Conservation (phyloP, 2,329 filamentous ascomycete species). For the Xylariaceae sp. region DNA sequence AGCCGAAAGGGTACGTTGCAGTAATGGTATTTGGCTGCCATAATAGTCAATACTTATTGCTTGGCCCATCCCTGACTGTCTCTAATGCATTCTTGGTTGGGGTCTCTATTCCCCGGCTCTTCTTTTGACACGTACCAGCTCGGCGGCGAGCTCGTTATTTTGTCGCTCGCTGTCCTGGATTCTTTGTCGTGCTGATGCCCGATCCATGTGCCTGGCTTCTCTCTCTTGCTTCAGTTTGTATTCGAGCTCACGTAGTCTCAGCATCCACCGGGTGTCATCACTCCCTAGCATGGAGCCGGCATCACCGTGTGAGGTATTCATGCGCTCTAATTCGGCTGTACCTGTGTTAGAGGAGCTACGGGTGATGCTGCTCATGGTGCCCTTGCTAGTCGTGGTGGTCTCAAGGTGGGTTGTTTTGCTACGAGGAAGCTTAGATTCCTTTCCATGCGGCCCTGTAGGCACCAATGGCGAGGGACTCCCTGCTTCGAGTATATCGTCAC, state of each 20-base stretch:
- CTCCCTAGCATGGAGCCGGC: slow-evolving; percentile 32
- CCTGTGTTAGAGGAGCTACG: slow-evolving; percentile 37
- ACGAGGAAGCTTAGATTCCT: slow-evolving; percentile 39
- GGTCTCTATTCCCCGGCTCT: slow-evolving; percentile 35
- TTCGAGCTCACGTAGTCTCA: slow-evolving; percentile 86
- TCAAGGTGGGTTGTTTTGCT: slow-evolving; percentile 48
- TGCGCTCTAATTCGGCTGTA: slow-evolving; percentile 31
- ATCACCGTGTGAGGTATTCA: slow-evolving; percentile 31
- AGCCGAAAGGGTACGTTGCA: no score
- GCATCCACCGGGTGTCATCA: slow-evolving; percentile 79
- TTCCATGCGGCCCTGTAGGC: slow-evolving; percentile 55
- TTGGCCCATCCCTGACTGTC: slow-evolving; percentile 2
- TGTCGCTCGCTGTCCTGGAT: slow-evolving; percentile 44
- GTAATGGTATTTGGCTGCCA: neutral
- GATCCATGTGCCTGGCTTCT: slow-evolving; percentile 83
- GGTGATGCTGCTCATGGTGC: slow-evolving; percentile 34
- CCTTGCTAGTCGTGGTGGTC: slow-evolving; percentile 34
- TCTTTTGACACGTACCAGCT: slow-evolving; percentile 38
- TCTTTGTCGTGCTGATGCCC: slow-evolving; percentile 80
- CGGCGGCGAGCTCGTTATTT: slow-evolving; percentile 41
- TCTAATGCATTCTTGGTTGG: slow-evolving; percentile 10
- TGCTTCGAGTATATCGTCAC: slow-evolving; percentile 41
- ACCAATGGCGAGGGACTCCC: slow-evolving; percentile 61
- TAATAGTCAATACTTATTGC: slow-evolving; percentile 23
- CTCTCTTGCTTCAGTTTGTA: slow-evolving; percentile 86